Evolutionary conservation across 2,329 filamentous ascomycete genomes (phyloP).

Genomic region (Cytospora chrysosperma): DNA sequence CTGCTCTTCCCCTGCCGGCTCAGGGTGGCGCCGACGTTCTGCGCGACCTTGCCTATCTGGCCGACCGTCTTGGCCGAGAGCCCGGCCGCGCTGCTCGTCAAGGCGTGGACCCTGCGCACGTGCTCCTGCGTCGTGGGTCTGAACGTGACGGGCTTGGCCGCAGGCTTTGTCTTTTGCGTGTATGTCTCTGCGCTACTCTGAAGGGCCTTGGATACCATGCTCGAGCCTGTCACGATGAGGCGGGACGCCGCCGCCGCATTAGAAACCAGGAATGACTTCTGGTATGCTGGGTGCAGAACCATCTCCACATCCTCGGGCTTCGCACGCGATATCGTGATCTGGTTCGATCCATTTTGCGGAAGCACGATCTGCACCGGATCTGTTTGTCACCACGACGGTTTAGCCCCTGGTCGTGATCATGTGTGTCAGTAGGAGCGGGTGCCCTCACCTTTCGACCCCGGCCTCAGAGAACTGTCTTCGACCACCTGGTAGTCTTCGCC

Average conservation of each 20-base stretch:
- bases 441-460: conserved; percentile 88
- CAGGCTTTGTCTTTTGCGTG: conserved; percentile 75
- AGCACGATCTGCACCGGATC: conserved; percentile 80
- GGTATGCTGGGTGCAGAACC: conserved; percentile 86
- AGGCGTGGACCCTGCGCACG: conserved; percentile 85
- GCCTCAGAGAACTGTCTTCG: conserved; percentile 71
- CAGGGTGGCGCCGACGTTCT: conserved; percentile 81
- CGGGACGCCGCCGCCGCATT: conserved; percentile 86
- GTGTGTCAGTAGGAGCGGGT: neutral
- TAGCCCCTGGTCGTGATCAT: neutral
- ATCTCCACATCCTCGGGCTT: conserved; percentile 71
- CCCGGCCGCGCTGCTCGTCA: conserved; percentile 75
- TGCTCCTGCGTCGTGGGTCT: conserved; percentile 78
- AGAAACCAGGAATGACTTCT: conserved; percentile 80
- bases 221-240: conserved; percentile 84
- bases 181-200: conserved; percentile 77
- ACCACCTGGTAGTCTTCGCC: conserved; percentile 77
- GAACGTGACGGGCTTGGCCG: conserved; percentile 81
- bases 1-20: conserved; percentile 59
- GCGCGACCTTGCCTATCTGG: conserved; percentile 77
- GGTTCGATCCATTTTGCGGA: conserved; percentile 63
- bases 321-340: conserved; percentile 65
- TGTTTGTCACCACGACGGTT: conserved; percentile 33
- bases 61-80: conserved; percentile 85
- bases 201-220: conserved; percentile 74